Evolutionary conservation across 257 asterid genomes (phyloP).

Genomic region (Rhazya stricta): DNA sequence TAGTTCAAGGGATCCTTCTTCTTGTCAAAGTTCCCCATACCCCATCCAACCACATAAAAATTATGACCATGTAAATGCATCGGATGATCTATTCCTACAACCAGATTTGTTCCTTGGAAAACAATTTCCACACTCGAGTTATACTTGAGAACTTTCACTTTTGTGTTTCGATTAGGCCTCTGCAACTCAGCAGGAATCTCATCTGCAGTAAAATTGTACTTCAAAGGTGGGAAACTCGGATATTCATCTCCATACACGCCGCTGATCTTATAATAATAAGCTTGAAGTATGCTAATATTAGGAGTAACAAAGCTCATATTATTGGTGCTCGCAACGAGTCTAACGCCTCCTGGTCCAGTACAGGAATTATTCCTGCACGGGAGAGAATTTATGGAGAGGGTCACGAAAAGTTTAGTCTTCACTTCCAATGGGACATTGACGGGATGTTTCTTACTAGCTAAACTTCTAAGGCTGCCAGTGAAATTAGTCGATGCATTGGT

Average conservation of each 20-base stretch:
- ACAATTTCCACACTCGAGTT: slow-evolving; percentile 52
- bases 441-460: slow-evolving; percentile 17
- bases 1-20: slow-evolving; percentile 40
- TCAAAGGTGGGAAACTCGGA: slow-evolving; percentile 40
- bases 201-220: slow-evolving; percentile 35
- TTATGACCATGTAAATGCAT: slow-evolving; percentile 77
- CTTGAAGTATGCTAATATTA: slow-evolving; percentile 37
- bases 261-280: slow-evolving; percentile 32
- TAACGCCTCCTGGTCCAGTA: slow-evolving; percentile 17
- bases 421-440: slow-evolving; percentile 37
- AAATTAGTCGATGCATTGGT: slow-evolving; percentile 10
- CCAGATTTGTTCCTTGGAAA: slow-evolving; percentile 47
- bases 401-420: slow-evolving; percentile 26
- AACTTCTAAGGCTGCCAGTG: background rate
- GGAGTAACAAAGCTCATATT: slow-evolving; percentile 41
- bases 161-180: slow-evolving; percentile 25
- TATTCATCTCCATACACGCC: slow-evolving; percentile 40
- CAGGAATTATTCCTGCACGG: slow-evolving; percentile 32
- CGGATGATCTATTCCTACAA: slow-evolving; percentile 59
- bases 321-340: slow-evolving; percentile 41
- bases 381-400: slow-evolving; percentile 34
- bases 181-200: slow-evolving; percentile 16
- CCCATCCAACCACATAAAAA: slow-evolving; percentile 60
- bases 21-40: slow-evolving; percentile 46
- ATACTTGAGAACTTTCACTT: slow-evolving; percentile 37